Conservation (phyloP, 1,284 basidiomycete species). For the Pisolithus thermaeus region DNA sequence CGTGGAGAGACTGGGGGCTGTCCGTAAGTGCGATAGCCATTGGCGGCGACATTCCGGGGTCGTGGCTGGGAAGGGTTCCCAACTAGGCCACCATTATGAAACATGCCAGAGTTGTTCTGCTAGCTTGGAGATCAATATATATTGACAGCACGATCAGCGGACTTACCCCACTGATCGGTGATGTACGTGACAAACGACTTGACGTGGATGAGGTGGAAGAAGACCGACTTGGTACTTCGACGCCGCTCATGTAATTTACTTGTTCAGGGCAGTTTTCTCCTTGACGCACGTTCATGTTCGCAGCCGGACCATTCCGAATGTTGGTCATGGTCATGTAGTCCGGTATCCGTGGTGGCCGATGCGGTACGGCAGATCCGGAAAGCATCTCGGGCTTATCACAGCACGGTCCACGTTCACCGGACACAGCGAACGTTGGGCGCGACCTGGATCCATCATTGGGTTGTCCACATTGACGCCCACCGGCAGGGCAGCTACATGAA, state of each 20-base stretch:
- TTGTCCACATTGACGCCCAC: constrained; percentile 27
- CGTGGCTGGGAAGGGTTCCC: constrained; percentile 13
- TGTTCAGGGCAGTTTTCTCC: constrained; percentile 21
- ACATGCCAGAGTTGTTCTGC: constrained; percentile 19
- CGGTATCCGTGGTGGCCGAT: constrained; percentile 22
- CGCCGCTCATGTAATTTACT: constrained; percentile 16
- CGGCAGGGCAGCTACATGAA: constrained; percentile 30
- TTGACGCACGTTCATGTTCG: constrained; percentile 16
- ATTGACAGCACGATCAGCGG: background rate
- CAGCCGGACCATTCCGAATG: constrained; percentile 21
- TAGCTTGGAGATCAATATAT: background rate
- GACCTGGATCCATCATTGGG: constrained; percentile 6
- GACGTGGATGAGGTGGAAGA: constrained; percentile 30
- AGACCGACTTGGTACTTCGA: constrained; percentile 26
- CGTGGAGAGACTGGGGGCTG: constrained; percentile 22
- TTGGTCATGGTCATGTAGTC: constrained; percentile 31
- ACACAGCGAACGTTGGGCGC: constrained; percentile 8
- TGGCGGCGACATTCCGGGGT: constrained; percentile 12
- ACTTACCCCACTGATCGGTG: constrained; percentile 25
- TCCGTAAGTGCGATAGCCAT: constrained; percentile 10
- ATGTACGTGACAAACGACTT: constrained; percentile 28
- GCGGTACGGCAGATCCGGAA: constrained; percentile 3
- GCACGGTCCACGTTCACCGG: constrained; percentile 17
- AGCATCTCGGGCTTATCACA: constrained; percentile 16
- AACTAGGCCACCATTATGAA: constrained; percentile 12